phyloP scores from a whole-genome alignment of 169 alveolate species.

The Eimeria tenella region DNA sequence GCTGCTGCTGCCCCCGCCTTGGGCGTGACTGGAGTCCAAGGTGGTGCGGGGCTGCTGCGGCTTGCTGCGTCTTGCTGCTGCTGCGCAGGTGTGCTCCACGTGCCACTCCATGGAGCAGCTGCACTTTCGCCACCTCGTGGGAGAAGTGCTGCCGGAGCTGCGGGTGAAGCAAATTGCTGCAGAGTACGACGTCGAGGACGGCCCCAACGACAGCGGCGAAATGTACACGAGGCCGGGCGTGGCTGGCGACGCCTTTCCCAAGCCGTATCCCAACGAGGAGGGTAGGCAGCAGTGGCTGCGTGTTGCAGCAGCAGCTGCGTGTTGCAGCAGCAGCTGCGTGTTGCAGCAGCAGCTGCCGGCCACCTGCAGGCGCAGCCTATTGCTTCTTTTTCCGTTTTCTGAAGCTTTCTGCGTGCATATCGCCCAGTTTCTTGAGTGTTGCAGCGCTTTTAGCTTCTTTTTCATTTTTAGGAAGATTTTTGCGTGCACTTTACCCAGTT shows the following conservation, averaged over 20 bases:
- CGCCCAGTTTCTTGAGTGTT: too few species aligned
- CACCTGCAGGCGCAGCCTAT: background rate
- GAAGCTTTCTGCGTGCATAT: background rate
- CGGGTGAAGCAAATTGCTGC: constrained; percentile 92
- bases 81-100: constrained; percentile 87
- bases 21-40: too few species aligned
- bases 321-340: background rate
- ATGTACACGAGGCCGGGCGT: constrained; percentile 92
- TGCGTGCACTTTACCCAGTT: too few species aligned
- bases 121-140: constrained; percentile 90
- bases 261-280: constrained; percentile 92
- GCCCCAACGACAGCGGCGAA: constrained; percentile 92
- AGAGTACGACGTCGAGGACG: constrained; percentile 91
- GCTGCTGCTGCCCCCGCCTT: background rate
- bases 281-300: background rate
- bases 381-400: background rate
- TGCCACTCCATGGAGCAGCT: constrained; percentile 92
- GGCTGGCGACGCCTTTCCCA: constrained; percentile 90
- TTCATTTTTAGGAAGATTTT: too few species aligned
- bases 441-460: too few species aligned
- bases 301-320: background rate
- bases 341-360: background rate
- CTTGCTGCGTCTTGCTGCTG: too few species aligned
- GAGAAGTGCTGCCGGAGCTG: constrained; percentile 91
- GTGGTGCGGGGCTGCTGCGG: too few species aligned